Conservation (phyloP, 495 filamentous ascomycete species). For the Pseudotulostoma volvatum region DNA sequence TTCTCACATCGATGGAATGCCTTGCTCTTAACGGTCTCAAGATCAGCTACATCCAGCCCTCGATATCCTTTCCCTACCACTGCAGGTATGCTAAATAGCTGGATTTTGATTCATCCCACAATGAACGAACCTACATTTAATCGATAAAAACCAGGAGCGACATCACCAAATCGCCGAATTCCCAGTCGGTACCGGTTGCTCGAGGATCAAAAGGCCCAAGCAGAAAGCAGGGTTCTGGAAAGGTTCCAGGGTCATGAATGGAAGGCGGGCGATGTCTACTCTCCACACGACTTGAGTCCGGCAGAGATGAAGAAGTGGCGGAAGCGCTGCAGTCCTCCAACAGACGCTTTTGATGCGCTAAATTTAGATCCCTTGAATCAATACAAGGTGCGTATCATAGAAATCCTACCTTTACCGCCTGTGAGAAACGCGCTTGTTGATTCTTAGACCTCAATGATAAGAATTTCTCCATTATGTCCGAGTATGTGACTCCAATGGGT, state of each 20-base stretch:
- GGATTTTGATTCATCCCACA: too few species aligned
- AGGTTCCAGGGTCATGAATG: slow-evolving; percentile 38
- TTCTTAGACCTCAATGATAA: slow-evolving; percentile 17
- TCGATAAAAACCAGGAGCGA: too few species aligned
- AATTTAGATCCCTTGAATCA: slow-evolving; percentile 66
- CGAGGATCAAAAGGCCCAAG: slow-evolving; percentile 24
- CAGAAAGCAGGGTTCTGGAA: slow-evolving; percentile 23
- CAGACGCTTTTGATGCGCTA: slow-evolving; percentile 66
- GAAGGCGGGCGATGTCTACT: slow-evolving; percentile 66
- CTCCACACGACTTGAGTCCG: slow-evolving; percentile 70
- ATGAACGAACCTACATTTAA: too few species aligned
- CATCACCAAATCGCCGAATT: too few species aligned
- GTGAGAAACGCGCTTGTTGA: neutral
- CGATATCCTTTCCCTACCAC: too few species aligned
- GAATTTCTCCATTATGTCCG: slow-evolving; percentile 88
- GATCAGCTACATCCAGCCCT: too few species aligned
- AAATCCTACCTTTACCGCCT: neutral
- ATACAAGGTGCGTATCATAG: slow-evolving; percentile 50
- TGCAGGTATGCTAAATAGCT: too few species aligned
- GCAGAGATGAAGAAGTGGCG: slow-evolving; percentile 58
- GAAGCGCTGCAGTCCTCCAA: slow-evolving; percentile 27
- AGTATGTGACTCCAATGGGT: slow-evolving; percentile 71
- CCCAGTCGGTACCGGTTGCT: slow-evolving; percentile 22
- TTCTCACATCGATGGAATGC: too few species aligned
- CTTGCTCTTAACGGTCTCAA: too few species aligned